Evolutionary conservation across 208 protist genomes (phyloP).

Genomic region (Tritrichomonas musculus): DNA sequence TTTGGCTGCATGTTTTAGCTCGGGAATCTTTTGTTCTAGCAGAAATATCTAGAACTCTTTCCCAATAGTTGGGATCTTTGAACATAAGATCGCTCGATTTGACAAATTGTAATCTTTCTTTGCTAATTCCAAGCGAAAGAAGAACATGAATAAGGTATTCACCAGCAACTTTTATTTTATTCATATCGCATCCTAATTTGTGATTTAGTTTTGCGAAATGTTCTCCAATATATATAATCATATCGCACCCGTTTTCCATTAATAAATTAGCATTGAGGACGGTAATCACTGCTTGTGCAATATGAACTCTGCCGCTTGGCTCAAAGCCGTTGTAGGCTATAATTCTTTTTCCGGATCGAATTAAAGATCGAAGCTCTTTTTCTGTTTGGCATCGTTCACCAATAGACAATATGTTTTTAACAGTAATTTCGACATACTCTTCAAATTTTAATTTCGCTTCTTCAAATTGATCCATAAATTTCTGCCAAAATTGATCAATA

Average conservation of each 20-base stretch:
- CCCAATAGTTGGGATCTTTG: constrained; percentile 61
- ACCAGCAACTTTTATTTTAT: constrained; percentile 88
- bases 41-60: constrained; percentile 28
- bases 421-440: too few species aligned
- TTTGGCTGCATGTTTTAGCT: constrained; percentile 92
- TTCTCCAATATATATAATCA: constrained; percentile 98
- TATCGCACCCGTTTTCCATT: constrained; percentile 78
- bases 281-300: constrained; percentile 97
- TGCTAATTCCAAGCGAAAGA: neutral
- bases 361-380: neutral
- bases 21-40: constrained; percentile 64
- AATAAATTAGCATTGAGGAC: constrained; percentile 97
- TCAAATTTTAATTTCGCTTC: too few species aligned
- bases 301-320: constrained; percentile 96
- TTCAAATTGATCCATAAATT: too few species aligned
- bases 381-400: neutral
- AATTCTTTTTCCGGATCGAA: neutral
- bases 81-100: constrained; percentile 27
- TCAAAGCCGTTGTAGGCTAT: constrained; percentile 97
- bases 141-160: constrained; percentile 49
- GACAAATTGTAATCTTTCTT: neutral
- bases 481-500: too few species aligned
- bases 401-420: neutral
- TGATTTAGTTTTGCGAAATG: constrained; percentile 99
- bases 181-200: constrained; percentile 94